These are phyloP conservation scores for Pseudonitzschia multiseries DNA, from an alignment of 108 stramenopile species.

Conservation along the genomic window DNA sequence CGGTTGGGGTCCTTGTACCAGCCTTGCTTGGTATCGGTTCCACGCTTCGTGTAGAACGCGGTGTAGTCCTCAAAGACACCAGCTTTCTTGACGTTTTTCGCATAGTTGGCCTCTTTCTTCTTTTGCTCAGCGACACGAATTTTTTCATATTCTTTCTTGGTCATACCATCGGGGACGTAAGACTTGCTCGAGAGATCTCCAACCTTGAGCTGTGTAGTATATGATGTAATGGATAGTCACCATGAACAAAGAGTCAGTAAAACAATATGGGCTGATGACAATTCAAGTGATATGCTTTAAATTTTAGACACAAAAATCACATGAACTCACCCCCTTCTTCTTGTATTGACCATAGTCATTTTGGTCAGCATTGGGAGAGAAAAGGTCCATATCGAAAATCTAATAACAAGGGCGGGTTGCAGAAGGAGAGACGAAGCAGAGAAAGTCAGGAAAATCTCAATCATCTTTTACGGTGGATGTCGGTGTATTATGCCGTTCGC, in stretches of 20 bases:
- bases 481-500: too few relatives aligned
- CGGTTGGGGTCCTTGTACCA: slow-evolving; percentile 70
- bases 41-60: slow-evolving; percentile 70
- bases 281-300: too few relatives aligned
- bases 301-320: slow-evolving; percentile 1
- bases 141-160: slow-evolving; percentile 65
- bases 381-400: slow-evolving; percentile 77
- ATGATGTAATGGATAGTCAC: background rate
- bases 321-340: slow-evolving; percentile 53
- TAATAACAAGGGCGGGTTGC: background rate
- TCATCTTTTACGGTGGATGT: too few relatives aligned
- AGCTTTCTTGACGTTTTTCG: slow-evolving; percentile 77
- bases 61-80: slow-evolving; percentile 83
- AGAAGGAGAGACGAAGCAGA: background rate
- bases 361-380: slow-evolving; percentile 51
- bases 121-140: slow-evolving; percentile 53
- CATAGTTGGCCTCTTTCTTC: slow-evolving; percentile 81
- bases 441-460: background rate
- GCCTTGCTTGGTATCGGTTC: slow-evolving; percentile 54
- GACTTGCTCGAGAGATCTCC: slow-evolving; percentile 61
- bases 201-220: slow-evolving; percentile 30
- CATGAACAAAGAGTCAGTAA: too few relatives aligned
- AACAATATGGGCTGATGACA: too few relatives aligned
- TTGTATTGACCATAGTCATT: slow-evolving; percentile 80
- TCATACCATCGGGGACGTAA: slow-evolving; percentile 76